Evolutionary conservation across 495 filamentous ascomycete species (phyloP), one percentile per base, ranked within the genome.

Genomic region (Lasiosphaeris hirsuta): DNA sequence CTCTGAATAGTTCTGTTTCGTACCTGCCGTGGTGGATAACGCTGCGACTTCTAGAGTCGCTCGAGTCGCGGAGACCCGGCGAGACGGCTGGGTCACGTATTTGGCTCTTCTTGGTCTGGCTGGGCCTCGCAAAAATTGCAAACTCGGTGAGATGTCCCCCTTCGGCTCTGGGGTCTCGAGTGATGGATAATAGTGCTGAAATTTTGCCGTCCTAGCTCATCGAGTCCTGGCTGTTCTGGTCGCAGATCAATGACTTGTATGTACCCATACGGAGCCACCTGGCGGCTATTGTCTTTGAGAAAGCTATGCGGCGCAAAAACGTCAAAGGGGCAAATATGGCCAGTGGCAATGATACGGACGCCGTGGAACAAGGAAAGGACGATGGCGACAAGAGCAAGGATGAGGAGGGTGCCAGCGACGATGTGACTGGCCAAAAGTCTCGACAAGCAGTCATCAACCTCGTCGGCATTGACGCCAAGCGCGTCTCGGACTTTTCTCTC

Each of bases 371-470:
- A n/a, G n/a, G n/a, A n/a, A n/a, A n/a, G 46, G 13, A 42, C 37
- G 33, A 30, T 15, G 14, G 9, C 7, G 38, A 41, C 23, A 44
- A 54, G 36, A 17, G 36, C 6, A 30, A 23, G 15, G 45, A 48
- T 7, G 45, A 48, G 2, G 45, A 23, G 7, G 45, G 10, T 18
- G 44, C 56, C 17, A 51, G 66, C n/a, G 46, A 49, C 35, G 11
- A 58, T 11, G 30, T 19, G 8, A 51, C 14, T 15, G 44, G 35
- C 19, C 66, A 63, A 48, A 71, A 67, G 54, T 86, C 83, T 55
- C 84, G 85, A 34, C 88, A 90, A 66, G 85, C 83, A 39, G 86
- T 83, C 30, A 83, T 90, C 59, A 92, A 92, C 63, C 73, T 90
- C 23, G 81, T 89, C 17, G 85, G 85, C 1, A 82, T 93, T 10